phyloP scores from a whole-genome alignment of 805 yeast species.

The Monosporozyma aerobia region DNA sequence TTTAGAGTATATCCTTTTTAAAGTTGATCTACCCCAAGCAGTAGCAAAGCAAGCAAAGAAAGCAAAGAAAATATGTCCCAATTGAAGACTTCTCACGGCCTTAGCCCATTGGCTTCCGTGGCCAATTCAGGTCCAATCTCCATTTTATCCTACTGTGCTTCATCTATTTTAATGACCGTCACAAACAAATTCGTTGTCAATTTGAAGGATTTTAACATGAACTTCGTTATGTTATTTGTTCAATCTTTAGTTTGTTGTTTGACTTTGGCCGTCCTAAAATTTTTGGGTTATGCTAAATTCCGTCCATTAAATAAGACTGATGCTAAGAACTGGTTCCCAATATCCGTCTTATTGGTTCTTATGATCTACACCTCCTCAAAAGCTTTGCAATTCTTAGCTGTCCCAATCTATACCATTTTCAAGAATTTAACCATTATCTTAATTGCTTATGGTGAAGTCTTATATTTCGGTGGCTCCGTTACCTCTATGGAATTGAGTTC shows the following conservation, averaged over 20 bases:
- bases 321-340: slow-evolving; percentile 94
- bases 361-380: slow-evolving; percentile 97
- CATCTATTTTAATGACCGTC: slow-evolving; percentile 95
- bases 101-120: slow-evolving; percentile 13
- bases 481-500: slow-evolving; percentile 85
- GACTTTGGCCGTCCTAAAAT: slow-evolving; percentile 64
- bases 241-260: slow-evolving; percentile 79
- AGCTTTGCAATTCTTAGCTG: slow-evolving; percentile 82
- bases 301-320: slow-evolving; percentile 79
- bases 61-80: slow-evolving; percentile 22
- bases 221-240: slow-evolving; percentile 80
- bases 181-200: slow-evolving; percentile 90
- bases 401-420: slow-evolving; percentile 96
- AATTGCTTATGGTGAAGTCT: slow-evolving; percentile 96
- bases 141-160: slow-evolving; percentile 75
- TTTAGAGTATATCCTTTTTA: no score
- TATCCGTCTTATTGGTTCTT: slow-evolving; percentile 75
- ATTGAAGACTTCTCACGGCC: slow-evolving; percentile 12
- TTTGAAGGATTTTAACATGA: slow-evolving; percentile 64
- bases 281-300: slow-evolving; percentile 69
- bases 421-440: slow-evolving; percentile 93
- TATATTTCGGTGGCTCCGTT: slow-evolving; percentile 93
- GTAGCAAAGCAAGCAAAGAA: not conserved
- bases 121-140: slow-evolving; percentile 51
- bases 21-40: not conserved